A percentile compares a stretch with the other conserved stretches of the same genome.
Evolutionary conservation across 2,329 filamentous ascomycete genomes (phyloP).

Genomic region (Penicillium expansum): DNA sequence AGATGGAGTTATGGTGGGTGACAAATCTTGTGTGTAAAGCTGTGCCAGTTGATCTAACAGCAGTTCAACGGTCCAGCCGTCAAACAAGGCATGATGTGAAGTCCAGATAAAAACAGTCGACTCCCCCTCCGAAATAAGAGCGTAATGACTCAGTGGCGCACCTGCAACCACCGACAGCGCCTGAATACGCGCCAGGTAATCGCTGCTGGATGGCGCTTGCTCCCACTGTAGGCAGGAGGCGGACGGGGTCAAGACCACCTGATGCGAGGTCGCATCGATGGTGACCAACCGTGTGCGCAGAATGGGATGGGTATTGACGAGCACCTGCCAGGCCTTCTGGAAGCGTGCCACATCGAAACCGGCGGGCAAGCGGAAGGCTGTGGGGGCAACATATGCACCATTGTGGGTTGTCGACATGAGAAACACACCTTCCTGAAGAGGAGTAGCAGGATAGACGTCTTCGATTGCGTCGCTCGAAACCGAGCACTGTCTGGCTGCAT

Average conservation of each 20-base stretch:
- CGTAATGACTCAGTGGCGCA: not conserved
- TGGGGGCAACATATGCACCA: not conserved
- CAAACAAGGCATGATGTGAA: slow-evolving; percentile 45
- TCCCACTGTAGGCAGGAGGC: not conserved
- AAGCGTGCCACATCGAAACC: not conserved
- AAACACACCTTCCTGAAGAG: slow-evolving; percentile 5
- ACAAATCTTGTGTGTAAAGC: not conserved
- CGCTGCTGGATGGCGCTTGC: not conserved
- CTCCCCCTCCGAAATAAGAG: not conserved
- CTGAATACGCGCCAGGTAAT: not conserved
- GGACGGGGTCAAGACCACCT: not conserved
- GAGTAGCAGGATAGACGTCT: not conserved
- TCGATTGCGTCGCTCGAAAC: not conserved
- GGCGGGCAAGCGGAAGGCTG: not conserved
- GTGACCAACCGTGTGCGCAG: slow-evolving; percentile 1
- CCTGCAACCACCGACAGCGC: not conserved
- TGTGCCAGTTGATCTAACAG: not conserved
- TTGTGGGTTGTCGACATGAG: not conserved
- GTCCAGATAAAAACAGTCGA: slow-evolving; percentile 36
- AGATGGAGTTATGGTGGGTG: not conserved
- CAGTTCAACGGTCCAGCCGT: slow-evolving; percentile 28
- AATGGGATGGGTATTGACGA: not conserved
- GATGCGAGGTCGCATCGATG: not conserved
- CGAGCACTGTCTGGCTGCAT: not conserved
- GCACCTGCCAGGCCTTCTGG: not conserved